phyloP scores from a whole-genome alignment of 345 rosid genomes.

The Passiflora organensis region DNA sequence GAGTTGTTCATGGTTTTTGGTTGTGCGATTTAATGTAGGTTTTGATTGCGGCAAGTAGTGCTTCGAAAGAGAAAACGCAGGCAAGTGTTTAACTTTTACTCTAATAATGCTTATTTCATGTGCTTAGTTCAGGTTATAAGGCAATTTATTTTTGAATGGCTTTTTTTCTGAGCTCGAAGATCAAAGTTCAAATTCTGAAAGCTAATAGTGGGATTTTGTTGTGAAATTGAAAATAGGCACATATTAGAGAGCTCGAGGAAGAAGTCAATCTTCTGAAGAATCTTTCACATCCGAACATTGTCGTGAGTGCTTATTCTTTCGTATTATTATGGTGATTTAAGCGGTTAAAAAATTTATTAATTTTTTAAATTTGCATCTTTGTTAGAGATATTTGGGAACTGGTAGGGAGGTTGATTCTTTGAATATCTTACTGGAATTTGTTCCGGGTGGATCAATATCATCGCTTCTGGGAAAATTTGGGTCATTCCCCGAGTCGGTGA shows the following conservation, averaged over 20 bases:
- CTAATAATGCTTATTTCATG: background rate
- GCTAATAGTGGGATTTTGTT: too few species aligned
- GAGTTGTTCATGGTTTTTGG: background rate
- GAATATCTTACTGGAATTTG: constrained; percentile 31
- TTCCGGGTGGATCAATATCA: constrained; percentile 34
- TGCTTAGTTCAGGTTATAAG: too few species aligned
- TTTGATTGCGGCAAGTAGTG: constrained; percentile 52
- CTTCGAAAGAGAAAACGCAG: constrained; percentile 71
- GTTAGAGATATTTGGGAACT: constrained; percentile 32
- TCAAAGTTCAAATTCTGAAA: too few species aligned
- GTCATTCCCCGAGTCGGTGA: constrained; percentile 29
- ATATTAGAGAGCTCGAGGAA: constrained; percentile 33
- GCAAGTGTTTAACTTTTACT: constrained; percentile 18
- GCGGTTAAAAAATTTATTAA: too few species aligned
- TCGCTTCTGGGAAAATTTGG: constrained; percentile 32
- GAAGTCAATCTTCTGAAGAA: constrained; percentile 35
- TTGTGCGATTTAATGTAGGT: constrained; percentile 32
- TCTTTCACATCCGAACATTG: constrained; percentile 31
- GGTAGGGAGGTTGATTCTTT: constrained; percentile 31
- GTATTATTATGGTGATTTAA: too few species aligned
- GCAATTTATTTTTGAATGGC: too few species aligned
- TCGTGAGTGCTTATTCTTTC: too few species aligned
- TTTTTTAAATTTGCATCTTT: background rate
- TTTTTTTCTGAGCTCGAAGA: too few species aligned
- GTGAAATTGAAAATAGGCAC: constrained; percentile 13